phyloP scores from a whole-genome alignment of 768 basidiomycete genomes.

The Arthromyces matolae region DNA sequence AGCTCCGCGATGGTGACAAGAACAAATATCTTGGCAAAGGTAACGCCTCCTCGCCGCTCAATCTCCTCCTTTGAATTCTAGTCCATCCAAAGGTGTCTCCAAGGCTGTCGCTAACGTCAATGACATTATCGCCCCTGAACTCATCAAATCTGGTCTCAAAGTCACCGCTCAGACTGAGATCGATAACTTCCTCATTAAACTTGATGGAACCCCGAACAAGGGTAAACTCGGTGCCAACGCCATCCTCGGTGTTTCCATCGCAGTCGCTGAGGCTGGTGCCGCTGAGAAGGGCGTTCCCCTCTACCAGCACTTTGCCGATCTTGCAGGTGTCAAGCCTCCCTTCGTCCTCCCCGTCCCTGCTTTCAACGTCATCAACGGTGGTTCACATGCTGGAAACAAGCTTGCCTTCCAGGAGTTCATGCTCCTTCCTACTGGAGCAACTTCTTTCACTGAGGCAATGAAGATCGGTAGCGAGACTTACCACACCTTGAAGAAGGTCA shows the following conservation, averaged over 20 bases:
- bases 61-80: slow-evolving; percentile 4
- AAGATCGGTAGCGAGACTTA: slow-evolving; percentile 98
- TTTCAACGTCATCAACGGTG: slow-evolving; percentile 99
- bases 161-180: slow-evolving; percentile 93
- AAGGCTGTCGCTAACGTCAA: slow-evolving; percentile 97
- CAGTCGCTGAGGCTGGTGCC: slow-evolving; percentile 89
- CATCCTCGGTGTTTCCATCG: slow-evolving; percentile 97
- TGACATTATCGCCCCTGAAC: slow-evolving; percentile 79
- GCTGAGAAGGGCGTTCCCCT: slow-evolving; percentile 93
- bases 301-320: slow-evolving; percentile 94
- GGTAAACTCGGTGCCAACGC: slow-evolving; percentile 99
- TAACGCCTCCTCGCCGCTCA: slow-evolving; percentile 24
- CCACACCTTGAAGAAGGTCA: slow-evolving; percentile 98
- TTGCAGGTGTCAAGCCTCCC: slow-evolving; percentile 93
- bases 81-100: slow-evolving; percentile 60
- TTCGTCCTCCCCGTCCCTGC: slow-evolving; percentile 89
- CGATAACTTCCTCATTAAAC: slow-evolving; percentile 97
- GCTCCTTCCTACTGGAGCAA: slow-evolving; percentile 93
- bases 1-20: slow-evolving; percentile 97
- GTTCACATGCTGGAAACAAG: slow-evolving; percentile 99
- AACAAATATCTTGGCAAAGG: slow-evolving; percentile 93
- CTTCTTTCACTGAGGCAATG: slow-evolving; percentile 92
- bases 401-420: slow-evolving; percentile 99
- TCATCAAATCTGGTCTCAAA: slow-evolving; percentile 78
- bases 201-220: slow-evolving; percentile 97